Evolutionary conservation across 2,329 filamentous ascomycete species (phyloP).

Genomic region (Microcyclospora tardicrescens): DNA sequence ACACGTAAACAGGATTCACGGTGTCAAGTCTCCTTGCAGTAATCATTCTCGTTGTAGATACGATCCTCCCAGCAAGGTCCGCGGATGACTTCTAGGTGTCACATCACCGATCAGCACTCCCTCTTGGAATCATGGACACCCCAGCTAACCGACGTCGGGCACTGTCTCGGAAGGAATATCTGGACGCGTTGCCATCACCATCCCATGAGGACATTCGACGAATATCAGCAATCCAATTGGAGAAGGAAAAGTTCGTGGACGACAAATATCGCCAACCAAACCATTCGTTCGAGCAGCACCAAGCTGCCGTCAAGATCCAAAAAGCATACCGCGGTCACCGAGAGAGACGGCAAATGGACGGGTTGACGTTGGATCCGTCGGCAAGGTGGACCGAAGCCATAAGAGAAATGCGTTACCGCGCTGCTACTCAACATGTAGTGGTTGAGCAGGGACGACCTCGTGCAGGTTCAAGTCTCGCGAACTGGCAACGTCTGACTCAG

Average conservation of each 20-base stretch:
- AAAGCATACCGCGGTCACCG: conserved; percentile 68
- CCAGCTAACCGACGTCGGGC: conserved; percentile 1
- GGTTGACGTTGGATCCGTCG: conserved; percentile 53
- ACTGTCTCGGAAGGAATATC: conserved; percentile 15
- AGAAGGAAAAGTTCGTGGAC: conserved; percentile 13
- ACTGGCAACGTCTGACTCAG: conserved; percentile 61
- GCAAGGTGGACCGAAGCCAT: conserved; percentile 57
- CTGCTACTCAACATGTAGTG: conserved; percentile 4
- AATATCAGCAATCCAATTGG: conserved; percentile 14
- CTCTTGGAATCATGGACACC: too few relatives aligned
- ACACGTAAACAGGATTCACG: too few relatives aligned
- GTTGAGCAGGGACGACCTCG: too few relatives aligned
- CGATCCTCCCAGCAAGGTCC: too few relatives aligned
- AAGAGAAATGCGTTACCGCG: conserved; percentile 15
- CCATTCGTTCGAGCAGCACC: conserved; percentile 11
- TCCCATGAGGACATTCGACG: conserved; percentile 8
- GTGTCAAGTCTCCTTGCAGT: too few relatives aligned
- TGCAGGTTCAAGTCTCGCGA: conserved; percentile 21
- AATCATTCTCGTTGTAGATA: too few relatives aligned
- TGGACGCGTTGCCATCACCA: conserved; percentile 12
- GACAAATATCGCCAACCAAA: conserved; percentile 9
- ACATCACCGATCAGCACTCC: too few relatives aligned
- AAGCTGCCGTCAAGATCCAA: conserved; percentile 22
- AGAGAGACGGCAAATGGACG: conserved; percentile 55
- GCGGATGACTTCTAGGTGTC: too few relatives aligned